Percentiles rank a stretch among this genome's conserved stretches.
Evolutionary conservation across 2,329 filamentous ascomycete genomes (phyloP).

Genomic region (Aspergillus fijiensis): DNA sequence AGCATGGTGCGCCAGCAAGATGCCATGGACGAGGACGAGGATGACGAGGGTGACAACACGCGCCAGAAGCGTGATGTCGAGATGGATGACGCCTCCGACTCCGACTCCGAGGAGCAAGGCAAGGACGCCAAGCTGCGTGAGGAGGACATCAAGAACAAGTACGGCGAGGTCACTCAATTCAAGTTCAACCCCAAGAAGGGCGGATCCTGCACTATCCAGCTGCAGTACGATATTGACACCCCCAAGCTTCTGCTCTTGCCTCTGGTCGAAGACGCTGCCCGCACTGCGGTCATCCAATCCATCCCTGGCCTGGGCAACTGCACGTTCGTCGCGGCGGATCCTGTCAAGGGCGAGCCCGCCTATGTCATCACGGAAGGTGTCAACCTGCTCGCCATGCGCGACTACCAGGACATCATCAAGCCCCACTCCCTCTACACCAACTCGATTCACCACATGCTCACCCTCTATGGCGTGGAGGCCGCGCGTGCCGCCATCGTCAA

Average conservation of each 20-base stretch:
- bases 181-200: constrained; percentile 73
- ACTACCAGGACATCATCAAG: constrained; percentile 80
- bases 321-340: constrained; percentile 62
- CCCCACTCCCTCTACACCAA: constrained; percentile 86
- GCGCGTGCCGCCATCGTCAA: constrained; percentile 81
- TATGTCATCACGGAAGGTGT: constrained; percentile 76
- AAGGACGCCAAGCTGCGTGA: constrained; percentile 55
- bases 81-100: constrained; percentile 34
- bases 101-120: constrained; percentile 38
- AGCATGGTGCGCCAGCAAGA: constrained; percentile 68
- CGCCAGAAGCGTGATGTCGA: constrained; percentile 35
- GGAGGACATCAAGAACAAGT: constrained; percentile 63
- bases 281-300: constrained; percentile 79
- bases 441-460: constrained; percentile 82
- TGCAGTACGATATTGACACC: constrained; percentile 75
- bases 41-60: constrained; percentile 50
- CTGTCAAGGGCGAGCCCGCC: constrained; percentile 50
- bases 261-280: constrained; percentile 78
- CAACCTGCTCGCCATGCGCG: constrained; percentile 88
- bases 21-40: constrained; percentile 56
- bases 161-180: constrained; percentile 71
- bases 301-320: constrained; percentile 75
- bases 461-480: constrained; percentile 89
- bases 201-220: constrained; percentile 73
- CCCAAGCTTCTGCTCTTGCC: constrained; percentile 93